Percentiles rank a stretch among this genome's conserved stretches.
Evolutionary conservation across 2,329 filamentous ascomycete species (phyloP).

Genomic region (Venturia effusa): DNA sequence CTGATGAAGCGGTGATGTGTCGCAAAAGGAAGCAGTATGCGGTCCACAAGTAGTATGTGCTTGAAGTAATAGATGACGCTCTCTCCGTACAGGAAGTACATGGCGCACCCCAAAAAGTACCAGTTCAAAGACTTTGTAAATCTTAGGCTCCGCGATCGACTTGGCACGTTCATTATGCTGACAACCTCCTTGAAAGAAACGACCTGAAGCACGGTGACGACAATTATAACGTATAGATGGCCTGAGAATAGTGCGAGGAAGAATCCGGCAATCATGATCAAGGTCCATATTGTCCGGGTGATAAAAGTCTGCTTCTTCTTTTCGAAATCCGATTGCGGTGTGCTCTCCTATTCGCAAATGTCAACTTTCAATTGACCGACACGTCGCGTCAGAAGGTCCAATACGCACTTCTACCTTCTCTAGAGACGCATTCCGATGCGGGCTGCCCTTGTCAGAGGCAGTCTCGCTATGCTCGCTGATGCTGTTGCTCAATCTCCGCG

Average conservation of each 20-base stretch:
- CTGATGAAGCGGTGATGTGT: slow-evolving; percentile 98
- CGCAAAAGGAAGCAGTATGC: slow-evolving; percentile 80
- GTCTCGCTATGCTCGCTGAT: slow-evolving; percentile 61
- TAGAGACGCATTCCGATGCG: slow-evolving; percentile 32
- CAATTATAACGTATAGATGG: slow-evolving; percentile 91
- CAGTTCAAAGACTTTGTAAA: slow-evolving; percentile 97
- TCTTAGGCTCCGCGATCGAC: slow-evolving; percentile 75
- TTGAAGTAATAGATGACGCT: slow-evolving; percentile 99
- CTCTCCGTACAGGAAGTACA: slow-evolving; percentile 99
- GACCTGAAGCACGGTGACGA: slow-evolving; percentile 90
- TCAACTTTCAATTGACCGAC: background rate
- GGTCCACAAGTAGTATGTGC: slow-evolving; percentile 92
- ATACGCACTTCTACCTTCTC: slow-evolving; percentile 10
- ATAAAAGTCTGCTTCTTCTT: slow-evolving; percentile 99
- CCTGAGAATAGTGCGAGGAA: slow-evolving; percentile 88
- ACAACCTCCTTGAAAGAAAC: slow-evolving; percentile 99
- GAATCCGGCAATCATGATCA: slow-evolving; percentile 93
- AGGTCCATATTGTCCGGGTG: slow-evolving; percentile 91
- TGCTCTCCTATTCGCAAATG: slow-evolving; percentile 18
- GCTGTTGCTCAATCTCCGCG: slow-evolving; percentile 53
- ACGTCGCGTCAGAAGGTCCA: background rate
- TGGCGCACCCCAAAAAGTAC: slow-evolving; percentile 97
- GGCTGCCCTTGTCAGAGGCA: slow-evolving; percentile 41
- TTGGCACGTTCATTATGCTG: slow-evolving; percentile 90
- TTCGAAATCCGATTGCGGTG: slow-evolving; percentile 63